Evolutionary conservation across 148 eudicot species (phyloP).

Genomic region (Chenopodium berlandieri): DNA sequence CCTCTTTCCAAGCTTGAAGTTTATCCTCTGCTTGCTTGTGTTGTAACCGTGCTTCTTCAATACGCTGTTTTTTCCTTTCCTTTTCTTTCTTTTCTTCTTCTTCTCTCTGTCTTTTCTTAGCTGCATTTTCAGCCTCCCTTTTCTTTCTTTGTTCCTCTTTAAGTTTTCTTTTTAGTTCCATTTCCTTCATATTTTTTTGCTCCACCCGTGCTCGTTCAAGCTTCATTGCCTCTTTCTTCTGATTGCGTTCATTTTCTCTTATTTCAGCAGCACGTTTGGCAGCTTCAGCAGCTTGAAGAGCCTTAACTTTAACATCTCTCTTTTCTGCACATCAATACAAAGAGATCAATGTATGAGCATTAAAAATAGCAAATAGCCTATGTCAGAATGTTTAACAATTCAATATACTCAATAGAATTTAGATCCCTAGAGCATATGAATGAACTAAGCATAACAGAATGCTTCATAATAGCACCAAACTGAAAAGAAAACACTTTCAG

Average conservation of each 20-base stretch:
- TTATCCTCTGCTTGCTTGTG: conserved; percentile 58
- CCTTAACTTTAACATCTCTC: conserved; percentile 84
- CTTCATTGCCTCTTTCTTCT: conserved; percentile 79
- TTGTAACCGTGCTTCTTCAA: conserved; percentile 55
- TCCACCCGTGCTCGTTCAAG: conserved; percentile 65
- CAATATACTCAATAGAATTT: not conserved
- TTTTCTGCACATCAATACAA: conserved; percentile 52
- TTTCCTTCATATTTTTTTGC: conserved; percentile 64
- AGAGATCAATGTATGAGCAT: not conserved
- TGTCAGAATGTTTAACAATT: not conserved
- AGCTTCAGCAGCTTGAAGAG: conserved; percentile 87
- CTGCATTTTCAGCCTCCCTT: conserved; percentile 64
- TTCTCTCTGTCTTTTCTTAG: conserved; percentile 79
- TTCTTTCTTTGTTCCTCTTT: conserved; percentile 69
- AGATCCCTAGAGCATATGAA: not conserved
- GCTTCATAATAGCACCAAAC: not conserved
- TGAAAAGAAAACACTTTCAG: too few species aligned
- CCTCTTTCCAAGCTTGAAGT: conserved; percentile 43
- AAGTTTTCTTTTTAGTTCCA: conserved; percentile 58
- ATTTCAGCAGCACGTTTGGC: conserved; percentile 72
- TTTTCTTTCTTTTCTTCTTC: conserved; percentile 78
- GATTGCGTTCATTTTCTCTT: conserved; percentile 73
- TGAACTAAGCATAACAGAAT: too few species aligned
- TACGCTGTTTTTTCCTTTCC: conserved; percentile 71
- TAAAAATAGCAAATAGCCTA: not conserved